Conservation (phyloP, 2,329 filamentous ascomycete species). For the Paecilomyces variotii region DNA sequence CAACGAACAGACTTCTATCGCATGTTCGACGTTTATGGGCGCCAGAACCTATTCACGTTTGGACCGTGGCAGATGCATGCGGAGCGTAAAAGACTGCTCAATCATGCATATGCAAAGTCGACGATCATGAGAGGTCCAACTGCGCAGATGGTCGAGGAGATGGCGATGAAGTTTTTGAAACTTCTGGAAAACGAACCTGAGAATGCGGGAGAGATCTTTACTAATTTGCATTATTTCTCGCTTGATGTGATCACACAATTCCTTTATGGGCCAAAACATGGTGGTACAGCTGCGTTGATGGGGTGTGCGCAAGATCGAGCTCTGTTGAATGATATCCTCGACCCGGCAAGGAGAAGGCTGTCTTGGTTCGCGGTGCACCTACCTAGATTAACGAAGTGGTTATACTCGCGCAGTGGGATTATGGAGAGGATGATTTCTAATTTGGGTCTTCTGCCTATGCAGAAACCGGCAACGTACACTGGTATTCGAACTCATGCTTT, state of each 20-base stretch:
- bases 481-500: constrained; percentile 42
- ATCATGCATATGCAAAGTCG: constrained; percentile 47
- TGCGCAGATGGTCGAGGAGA: constrained; percentile 30
- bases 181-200: constrained; percentile 31
- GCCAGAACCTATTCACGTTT: constrained; percentile 48
- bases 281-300: constrained; percentile 37
- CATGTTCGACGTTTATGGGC: constrained; percentile 49
- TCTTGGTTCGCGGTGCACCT: constrained; percentile 46
- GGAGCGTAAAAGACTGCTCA: constrained; percentile 45
- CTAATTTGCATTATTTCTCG: constrained; percentile 45
- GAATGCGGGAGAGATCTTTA: constrained; percentile 38
- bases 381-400: constrained; percentile 39
- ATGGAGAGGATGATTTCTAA: constrained; percentile 25
- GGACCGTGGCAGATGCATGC: constrained; percentile 35
- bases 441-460: constrained; percentile 40
- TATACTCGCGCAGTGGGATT: constrained; percentile 37
- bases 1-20: constrained; percentile 46
- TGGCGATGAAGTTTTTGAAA: constrained; percentile 33
- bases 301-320: constrained; percentile 30
- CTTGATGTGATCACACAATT: constrained; percentile 48
- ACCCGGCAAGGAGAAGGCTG: constrained; percentile 38
- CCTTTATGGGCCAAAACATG: constrained; percentile 38
- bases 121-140: constrained; percentile 30
- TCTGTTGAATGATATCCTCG: constrained; percentile 42
- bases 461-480: constrained; percentile 44